Evolutionary conservation across 192 early-diverging fungal genomes (phyloP).

Genomic region (Coemansia asiatica): DNA sequence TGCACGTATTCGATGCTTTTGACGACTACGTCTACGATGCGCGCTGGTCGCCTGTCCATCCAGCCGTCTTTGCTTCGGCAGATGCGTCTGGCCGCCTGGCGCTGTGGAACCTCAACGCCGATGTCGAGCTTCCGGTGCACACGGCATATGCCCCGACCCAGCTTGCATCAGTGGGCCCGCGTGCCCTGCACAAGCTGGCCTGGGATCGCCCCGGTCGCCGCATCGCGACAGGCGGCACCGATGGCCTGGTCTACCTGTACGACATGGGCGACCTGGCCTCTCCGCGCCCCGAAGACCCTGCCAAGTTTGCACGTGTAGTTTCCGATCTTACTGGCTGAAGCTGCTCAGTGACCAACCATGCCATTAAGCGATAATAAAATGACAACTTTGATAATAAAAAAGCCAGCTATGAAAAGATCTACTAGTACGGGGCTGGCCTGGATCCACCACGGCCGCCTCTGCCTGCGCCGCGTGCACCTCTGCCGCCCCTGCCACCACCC

Average conservation of each 20-base stretch:
- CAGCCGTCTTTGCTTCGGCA: constrained; percentile 87
- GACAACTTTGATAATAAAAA: constrained; percentile 1
- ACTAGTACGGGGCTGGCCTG: constrained; percentile 21
- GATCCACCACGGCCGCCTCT: constrained; percentile 25
- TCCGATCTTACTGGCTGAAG: constrained; percentile 17
- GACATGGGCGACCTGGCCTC: constrained; percentile 85
- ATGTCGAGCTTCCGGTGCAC: constrained; percentile 70
- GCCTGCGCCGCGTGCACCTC: constrained; percentile 22
- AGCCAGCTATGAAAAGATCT: neutral
- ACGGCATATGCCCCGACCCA: constrained; percentile 22
- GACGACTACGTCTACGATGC: constrained; percentile 99
- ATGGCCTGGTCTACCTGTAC: constrained; percentile 83
- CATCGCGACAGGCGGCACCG: constrained; percentile 78
- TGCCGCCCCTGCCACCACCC: constrained; percentile 21
- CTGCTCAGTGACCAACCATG: neutral
- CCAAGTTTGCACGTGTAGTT: constrained; percentile 34
- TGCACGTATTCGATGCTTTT: constrained; percentile 88
- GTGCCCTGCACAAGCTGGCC: constrained; percentile 87
- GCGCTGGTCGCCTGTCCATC: constrained; percentile 96
- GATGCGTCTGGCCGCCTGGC: constrained; percentile 89
- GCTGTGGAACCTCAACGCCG: constrained; percentile 90
- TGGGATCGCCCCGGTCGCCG: constrained; percentile 90
- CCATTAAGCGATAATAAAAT: no score
- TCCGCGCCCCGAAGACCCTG: constrained; percentile 47
- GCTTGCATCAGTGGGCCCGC: constrained; percentile 32